Base-by-base conservation (phyloP, 164 flowering plant species). In the Chloranthus sessilifolius region DNA sequence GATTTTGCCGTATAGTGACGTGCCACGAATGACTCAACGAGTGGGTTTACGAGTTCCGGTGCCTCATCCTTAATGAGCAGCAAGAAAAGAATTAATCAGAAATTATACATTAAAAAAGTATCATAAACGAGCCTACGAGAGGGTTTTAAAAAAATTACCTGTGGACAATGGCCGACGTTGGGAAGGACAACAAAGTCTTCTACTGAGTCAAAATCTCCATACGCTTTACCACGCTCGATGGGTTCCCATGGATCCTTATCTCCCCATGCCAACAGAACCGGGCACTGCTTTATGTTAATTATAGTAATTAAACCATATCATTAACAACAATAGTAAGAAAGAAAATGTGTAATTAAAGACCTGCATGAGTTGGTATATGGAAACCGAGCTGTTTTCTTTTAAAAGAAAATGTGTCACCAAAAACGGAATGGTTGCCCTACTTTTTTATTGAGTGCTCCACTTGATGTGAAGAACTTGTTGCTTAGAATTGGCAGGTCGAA, bases 161-260 rank as follows among this genome's bases (percentile, higher is more conserved):
- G 98, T 62, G 98, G 98, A 55, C 98, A 91, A 56, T 91, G 98
- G 10, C 98, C 98, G 55, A 88, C 98, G 62, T 80, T 62, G 21
- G 92, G 85, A 47, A 91, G 84, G 59, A 76, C 82, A 53, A 91
- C 49, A 19, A 91, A 91, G 30, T 85, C 92, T 62, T 88, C 95
- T 0, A 91, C 98, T 28, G 74, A 10, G 44, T 75, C 77, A 44
- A 88, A 88, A 15, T 77, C 66, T 28, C 62, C 73, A 68, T 75
- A 91, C 30, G 72, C 78, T 78, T 76, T 73, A 43, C 98, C 98
- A 29, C 83, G 82, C 34, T 91, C 83, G 30, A 88, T 70, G 26
- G 92, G 95, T 60, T 91, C 98, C 98, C 98, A 91, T 20, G 98
- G 98, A 74, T 91, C 98, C 76, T 80, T 91, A 55, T 91, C 96